Base-by-base conservation (phyloP, 257 asterid genomes). In the Ehretia macrophylla region DNA sequence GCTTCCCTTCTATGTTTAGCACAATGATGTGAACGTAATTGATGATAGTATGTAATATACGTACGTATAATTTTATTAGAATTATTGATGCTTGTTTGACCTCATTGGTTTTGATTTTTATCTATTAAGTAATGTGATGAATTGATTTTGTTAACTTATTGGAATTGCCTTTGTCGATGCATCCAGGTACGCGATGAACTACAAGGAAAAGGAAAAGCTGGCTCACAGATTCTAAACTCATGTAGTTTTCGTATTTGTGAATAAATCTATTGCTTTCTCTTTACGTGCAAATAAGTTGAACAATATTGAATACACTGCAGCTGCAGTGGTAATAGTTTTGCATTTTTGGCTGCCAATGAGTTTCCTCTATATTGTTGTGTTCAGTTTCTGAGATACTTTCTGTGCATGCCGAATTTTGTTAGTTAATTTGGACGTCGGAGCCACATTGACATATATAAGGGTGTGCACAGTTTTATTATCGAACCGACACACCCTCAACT, bases 171-270 rank as follows among this genome's bases (percentile, higher is more conserved):
- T 56, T 10, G 11, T 51, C 60, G 57, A 45, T 71, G 56, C n/a
- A 35, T 73, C 75, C 80, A 84, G 94, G 74, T 87, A 87, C 73
- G 88, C 83, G 66, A 86, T 82, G 56, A 70, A 84, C 75, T 88
- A 79, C 77, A 67, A 9, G 81, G 92, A 88, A 44, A 62, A 83
- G 77, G 96, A 85, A 72, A 88, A 83, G 81, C 77, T 83, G 84
- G 64, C 62, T 21, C 96, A 88, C 75, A 79, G 95, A 81, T 85
- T 64, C 73, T 85, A 80, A 40, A 22, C 51, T 38, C 56, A 4
- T 27, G 5, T 11, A 3, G 32, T 51, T 20, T 51, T 22, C n/a
- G 23, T 11, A 11, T 19, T 51, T 8, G 52, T 47, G 8, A n/a
- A 11, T 0, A 46, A 52, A 61, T 10, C 35, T 16, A n/a, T 8